These are phyloP conservation scores for Phytopythium mirpurense DNA, from an alignment of 352 stramenopile genomes.

Conservation along the genomic window DNA sequence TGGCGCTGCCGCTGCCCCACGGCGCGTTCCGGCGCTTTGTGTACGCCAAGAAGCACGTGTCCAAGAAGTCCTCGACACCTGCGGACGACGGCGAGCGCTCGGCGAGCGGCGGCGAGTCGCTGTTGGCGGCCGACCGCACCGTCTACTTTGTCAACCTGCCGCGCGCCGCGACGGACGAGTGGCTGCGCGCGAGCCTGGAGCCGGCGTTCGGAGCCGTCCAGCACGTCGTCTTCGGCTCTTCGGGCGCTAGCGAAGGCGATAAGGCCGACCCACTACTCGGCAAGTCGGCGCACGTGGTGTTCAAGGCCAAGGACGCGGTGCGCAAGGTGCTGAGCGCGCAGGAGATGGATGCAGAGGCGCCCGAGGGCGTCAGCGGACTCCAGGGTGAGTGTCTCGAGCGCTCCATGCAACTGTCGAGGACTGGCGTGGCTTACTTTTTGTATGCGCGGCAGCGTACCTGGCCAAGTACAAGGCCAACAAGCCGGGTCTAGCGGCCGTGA, in stretches of 20 bases:
- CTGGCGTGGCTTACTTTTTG: not conserved
- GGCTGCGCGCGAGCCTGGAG: conserved; percentile 47
- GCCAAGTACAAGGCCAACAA: conserved; percentile 65
- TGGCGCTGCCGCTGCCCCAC: conserved; percentile 60
- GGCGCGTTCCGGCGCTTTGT: conserved; percentile 64
- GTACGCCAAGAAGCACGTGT: conserved; percentile 68
- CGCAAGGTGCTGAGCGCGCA: conserved; percentile 44
- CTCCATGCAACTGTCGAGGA: not conserved
- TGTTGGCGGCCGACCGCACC: conserved; percentile 54
- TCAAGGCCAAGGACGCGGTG: conserved; percentile 60
- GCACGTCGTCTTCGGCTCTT: conserved; percentile 29
- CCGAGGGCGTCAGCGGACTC: conserved; percentile 20
- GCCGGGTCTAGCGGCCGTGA: conserved; percentile 55
- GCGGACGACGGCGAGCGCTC: not conserved
- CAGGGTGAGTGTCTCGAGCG: conserved; percentile 18
- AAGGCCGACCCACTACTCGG: conserved; percentile 19
- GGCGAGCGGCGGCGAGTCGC: conserved; percentile 28
- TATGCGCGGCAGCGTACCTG: conserved; percentile 30
- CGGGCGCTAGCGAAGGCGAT: conserved; percentile 3
- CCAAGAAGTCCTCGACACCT: conserved; percentile 22
- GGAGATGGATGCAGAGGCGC: conserved; percentile 27
- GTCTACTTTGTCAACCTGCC: conserved; percentile 78
- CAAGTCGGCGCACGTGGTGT: conserved; percentile 63
- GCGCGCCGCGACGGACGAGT: conserved; percentile 31
- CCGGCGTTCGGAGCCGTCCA: conserved; percentile 48